Evolutionary conservation across 208 protist species (phyloP), one percentile per base, ranked within the genome.

Genomic region (Acanthamoeba triangularis): DNA sequence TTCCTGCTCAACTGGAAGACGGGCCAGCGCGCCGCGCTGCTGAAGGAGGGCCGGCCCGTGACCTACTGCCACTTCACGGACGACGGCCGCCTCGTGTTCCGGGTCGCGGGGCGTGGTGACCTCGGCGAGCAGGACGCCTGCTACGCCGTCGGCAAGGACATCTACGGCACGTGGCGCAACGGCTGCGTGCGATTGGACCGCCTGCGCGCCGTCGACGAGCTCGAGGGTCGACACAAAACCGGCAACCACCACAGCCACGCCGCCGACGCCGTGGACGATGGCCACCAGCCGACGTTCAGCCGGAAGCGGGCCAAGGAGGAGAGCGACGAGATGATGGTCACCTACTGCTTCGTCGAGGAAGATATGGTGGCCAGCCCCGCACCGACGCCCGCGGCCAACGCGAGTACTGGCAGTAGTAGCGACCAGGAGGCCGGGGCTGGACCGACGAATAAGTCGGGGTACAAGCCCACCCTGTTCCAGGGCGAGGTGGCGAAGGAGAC

Each of bases 251-350:
- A n/a, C n/a, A n/a, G 61, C 61, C 25, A 69, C 2, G 25, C 41
- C 44, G 44, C 6, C 52, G 52, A 59, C 52, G 52, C 5, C 16
- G 52, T 6, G 13, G 52, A 59, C 7, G 52, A 14, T 2, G 52
- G 10, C 52, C 14, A 59, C 52, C 16, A 59, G 13, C 18, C 52
- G 16, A 23, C 52, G 16, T 59, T 23, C 7, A 59, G 18, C 52
- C 52, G 52, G 52, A 72, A 23, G n/a, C 13, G 37, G 41, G 74
- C 35, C 74, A 82, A 82, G 20, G 74, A 82, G 37, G 74, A 82
- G 23, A 82, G 74, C 74, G 74, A 82, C 37, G 74, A 82, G 35
- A 82, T 82, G 74, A 82, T 82, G 74, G 37, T 82, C 37, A 82
- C 74, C 74, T 82, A 52, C 74, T 82, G 74, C 37, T 82, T 82